A percentile compares a stretch with the other conserved stretches of the same genome.
phyloP scores from a whole-genome alignment of 352 stramenopile species.

The Thalassiosira delicatula region DNA sequence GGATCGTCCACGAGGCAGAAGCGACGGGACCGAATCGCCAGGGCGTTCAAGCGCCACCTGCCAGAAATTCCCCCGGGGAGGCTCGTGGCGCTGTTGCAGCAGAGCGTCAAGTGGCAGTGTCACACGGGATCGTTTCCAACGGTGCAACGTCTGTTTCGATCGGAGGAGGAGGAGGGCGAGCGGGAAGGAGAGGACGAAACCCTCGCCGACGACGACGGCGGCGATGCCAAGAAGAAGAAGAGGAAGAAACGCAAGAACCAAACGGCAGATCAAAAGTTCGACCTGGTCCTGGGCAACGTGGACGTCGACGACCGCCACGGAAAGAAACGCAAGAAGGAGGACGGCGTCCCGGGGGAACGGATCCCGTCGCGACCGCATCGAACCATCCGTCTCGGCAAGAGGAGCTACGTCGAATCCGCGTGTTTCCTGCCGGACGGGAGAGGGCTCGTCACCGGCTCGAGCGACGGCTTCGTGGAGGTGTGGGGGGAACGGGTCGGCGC shows the following conservation, averaged over 20 bases:
- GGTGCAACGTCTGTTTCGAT: constrained; percentile 51
- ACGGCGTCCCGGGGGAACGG: constrained; percentile 24
- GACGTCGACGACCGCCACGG: constrained; percentile 16
- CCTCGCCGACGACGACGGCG: constrained; percentile 7
- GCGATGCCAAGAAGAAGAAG: constrained; percentile 51
- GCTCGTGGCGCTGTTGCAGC: constrained; percentile 70
- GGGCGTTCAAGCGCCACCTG: constrained; percentile 48
- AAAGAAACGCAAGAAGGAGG: constrained; percentile 31
- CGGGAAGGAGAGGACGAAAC: constrained; percentile 24
- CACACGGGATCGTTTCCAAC: constrained; percentile 71
- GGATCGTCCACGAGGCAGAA: constrained; percentile 58
- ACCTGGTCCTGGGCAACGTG: constrained; percentile 74
- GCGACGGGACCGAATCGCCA: constrained; percentile 55
- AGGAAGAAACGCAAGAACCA: constrained; percentile 54
- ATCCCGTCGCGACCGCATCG: constrained; percentile 56
- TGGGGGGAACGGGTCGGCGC: constrained; percentile 87
- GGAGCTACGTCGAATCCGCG: constrained; percentile 63
- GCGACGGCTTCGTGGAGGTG: constrained; percentile 94
- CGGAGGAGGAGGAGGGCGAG: constrained; percentile 30
- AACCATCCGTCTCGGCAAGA: constrained; percentile 80
- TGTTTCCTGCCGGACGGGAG: constrained; percentile 86
- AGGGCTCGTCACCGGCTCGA: constrained; percentile 91
- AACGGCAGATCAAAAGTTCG: constrained; percentile 56
- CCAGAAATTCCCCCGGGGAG: constrained; percentile 58
- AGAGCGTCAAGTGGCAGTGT: constrained; percentile 79